Conservation (phyloP, 1,284 basidiomycete genomes). For the Thelephora terrestris region DNA sequence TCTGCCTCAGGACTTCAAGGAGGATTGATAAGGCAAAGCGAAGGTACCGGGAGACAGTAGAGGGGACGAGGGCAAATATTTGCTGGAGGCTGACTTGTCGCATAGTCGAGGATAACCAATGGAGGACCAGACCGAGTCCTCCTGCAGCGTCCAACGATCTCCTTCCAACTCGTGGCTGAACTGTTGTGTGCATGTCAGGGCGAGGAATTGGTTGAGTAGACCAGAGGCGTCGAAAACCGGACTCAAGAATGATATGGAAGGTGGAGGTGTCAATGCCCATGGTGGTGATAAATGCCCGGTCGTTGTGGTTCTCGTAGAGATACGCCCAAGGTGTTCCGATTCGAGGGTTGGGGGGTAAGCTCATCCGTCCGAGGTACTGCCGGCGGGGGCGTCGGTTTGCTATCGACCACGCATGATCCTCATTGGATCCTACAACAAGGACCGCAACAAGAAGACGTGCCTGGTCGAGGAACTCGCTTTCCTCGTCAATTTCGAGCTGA, state of each 20-base stretch:
- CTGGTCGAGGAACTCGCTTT: no score
- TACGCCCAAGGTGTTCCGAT: neutral
- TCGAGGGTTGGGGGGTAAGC: neutral
- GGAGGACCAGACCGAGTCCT: conserved; percentile 33
- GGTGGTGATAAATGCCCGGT: neutral
- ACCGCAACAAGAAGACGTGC: neutral
- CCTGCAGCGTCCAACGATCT: conserved; percentile 35
- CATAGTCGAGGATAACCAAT: conserved; percentile 35
- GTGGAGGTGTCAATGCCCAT: neutral
- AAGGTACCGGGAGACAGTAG: conserved; percentile 25
- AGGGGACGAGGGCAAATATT: conserved; percentile 25
- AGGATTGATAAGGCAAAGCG: conserved; percentile 25
- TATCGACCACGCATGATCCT: neutral
- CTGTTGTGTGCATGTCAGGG: conserved; percentile 20
- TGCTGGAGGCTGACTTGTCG: conserved; percentile 26
- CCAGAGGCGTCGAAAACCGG: neutral
- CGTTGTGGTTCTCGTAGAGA: neutral
- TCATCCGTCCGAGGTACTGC: neutral
- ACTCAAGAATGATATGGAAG: neutral
- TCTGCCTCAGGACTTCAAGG: conserved; percentile 19
- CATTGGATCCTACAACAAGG: neutral
- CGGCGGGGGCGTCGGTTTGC: neutral
- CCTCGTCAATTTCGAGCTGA: no score
- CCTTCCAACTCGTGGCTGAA: conserved; percentile 20
- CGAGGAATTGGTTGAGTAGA: conserved; percentile 1